Evolutionary conservation across 1,139 yeast species (phyloP).

Genomic region (Saccharomycopsis crataegensis): DNA sequence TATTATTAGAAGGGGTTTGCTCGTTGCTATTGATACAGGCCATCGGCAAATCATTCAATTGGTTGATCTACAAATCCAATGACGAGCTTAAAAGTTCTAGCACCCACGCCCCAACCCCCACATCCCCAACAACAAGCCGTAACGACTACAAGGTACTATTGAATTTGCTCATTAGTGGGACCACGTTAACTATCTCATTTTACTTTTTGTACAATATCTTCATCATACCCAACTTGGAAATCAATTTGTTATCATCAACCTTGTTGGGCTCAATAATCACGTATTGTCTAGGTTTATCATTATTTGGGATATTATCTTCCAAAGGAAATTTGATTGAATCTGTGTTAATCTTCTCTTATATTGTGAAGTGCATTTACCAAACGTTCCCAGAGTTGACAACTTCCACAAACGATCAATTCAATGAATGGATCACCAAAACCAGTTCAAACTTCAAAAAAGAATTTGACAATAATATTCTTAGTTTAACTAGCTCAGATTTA

Average conservation of each 20-base stretch:
- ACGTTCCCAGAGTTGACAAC: conserved; percentile 74
- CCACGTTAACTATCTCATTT: conserved; percentile 65
- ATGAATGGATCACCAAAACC: conserved; percentile 30
- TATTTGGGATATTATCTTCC: conserved; percentile 77
- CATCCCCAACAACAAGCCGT: neutral
- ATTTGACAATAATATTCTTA: conserved; percentile 15
- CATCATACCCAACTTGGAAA: conserved; percentile 56
- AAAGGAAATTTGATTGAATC: conserved; percentile 87
- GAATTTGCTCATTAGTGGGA: conserved; percentile 66
- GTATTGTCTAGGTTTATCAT: conserved; percentile 62
- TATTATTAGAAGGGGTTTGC: conserved; percentile 88
- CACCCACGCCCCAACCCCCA: neutral
- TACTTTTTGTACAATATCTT: conserved; percentile 81
- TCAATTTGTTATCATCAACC: conserved; percentile 71
- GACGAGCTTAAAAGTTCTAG: neutral
- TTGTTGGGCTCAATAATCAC: conserved; percentile 81
- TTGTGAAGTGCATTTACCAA: conserved; percentile 87
- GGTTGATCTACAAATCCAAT: conserved; percentile 45
- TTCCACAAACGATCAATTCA: conserved; percentile 34
- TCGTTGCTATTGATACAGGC: conserved; percentile 85
- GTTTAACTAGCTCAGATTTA: conserved; percentile 18
- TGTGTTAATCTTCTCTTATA: conserved; percentile 78
- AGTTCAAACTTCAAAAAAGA: conserved; percentile 29
- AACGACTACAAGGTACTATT: conserved; percentile 56
- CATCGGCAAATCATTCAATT: conserved; percentile 71